Conservation (phyloP, 257 asterid genomes). For the Fraxinus pennsylvanica region DNA sequence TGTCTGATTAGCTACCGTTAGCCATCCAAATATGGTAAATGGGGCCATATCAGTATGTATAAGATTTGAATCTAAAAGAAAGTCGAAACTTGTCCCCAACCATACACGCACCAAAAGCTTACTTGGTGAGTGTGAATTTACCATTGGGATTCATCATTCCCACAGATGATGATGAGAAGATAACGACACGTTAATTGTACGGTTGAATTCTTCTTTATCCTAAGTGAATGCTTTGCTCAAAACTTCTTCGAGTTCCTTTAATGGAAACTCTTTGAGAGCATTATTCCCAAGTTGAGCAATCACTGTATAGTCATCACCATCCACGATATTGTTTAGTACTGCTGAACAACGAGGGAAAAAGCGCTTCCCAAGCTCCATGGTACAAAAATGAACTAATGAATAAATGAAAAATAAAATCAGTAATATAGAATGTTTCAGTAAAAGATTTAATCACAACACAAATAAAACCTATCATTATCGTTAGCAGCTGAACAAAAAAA, state of each 20-base stretch:
- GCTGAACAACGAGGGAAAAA: constrained; percentile 89
- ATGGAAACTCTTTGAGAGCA: constrained; percentile 49
- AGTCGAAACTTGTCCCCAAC: no score
- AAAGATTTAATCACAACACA: no score
- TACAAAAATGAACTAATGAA: constrained; percentile 12
- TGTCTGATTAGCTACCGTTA: not conserved
- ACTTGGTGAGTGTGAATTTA: constrained; percentile 37
- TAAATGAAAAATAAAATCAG: not conserved
- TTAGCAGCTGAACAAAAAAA: no score
- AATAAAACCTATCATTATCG: no score
- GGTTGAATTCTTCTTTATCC: constrained; percentile 74
- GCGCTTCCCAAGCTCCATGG: constrained; percentile 90
- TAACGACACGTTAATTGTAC: no score
- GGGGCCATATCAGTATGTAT: not conserved
- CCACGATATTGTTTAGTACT: constrained; percentile 79
- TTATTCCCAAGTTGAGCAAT: constrained; percentile 60
- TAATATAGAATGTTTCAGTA: no score
- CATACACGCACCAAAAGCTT: not conserved
- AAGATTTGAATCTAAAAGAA: not conserved
- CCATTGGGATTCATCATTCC: constrained; percentile 47
- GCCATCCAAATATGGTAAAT: not conserved
- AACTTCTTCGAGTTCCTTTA: constrained; percentile 76
- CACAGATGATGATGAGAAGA: constrained; percentile 55
- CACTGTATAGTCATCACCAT: constrained; percentile 71
- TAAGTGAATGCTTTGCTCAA: constrained; percentile 69